These are phyloP conservation scores for Eruca vesicaria DNA, from an alignment of 441 rosid species.

Conservation along the genomic window DNA sequence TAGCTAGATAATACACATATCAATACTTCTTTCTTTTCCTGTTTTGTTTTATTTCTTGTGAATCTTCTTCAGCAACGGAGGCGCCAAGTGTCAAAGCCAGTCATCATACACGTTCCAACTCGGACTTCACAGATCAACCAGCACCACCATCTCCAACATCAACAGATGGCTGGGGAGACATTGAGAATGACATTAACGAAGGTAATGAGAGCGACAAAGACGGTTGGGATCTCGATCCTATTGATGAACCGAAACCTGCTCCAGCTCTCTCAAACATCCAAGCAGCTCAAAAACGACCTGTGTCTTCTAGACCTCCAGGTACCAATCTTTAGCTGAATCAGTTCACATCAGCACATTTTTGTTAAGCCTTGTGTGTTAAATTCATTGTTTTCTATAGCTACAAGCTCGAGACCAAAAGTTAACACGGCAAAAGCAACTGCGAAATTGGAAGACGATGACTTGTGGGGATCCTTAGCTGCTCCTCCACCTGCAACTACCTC, in stretches of 20 bases:
- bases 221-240: constrained; percentile 97
- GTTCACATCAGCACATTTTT: neutral
- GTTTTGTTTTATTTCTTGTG: neutral
- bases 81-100: constrained; percentile 55
- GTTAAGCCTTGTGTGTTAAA: neutral
- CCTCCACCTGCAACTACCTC: constrained; percentile 70
- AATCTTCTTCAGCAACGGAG: constrained; percentile 47
- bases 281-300: constrained; percentile 93
- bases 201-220: constrained; percentile 76
- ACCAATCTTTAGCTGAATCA: constrained; percentile 18
- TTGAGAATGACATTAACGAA: constrained; percentile 79
- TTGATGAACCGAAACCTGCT: constrained; percentile 83
- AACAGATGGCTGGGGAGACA: constrained; percentile 99
- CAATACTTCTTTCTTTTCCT: neutral
- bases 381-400: constrained; percentile 37
- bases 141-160: constrained; percentile 86
- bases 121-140: constrained; percentile 74
- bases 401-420: constrained; percentile 57
- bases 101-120: constrained; percentile 55
- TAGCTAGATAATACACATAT: neutral
- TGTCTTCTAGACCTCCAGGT: constrained; percentile 70
- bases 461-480: constrained; percentile 98
- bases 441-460: constrained; percentile 69
- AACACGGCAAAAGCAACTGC: constrained; percentile 43
- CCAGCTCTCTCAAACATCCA: constrained; percentile 82